Conservation (phyloP, 2,329 filamentous ascomycete species). For the Macroventuria anomochaeta region DNA sequence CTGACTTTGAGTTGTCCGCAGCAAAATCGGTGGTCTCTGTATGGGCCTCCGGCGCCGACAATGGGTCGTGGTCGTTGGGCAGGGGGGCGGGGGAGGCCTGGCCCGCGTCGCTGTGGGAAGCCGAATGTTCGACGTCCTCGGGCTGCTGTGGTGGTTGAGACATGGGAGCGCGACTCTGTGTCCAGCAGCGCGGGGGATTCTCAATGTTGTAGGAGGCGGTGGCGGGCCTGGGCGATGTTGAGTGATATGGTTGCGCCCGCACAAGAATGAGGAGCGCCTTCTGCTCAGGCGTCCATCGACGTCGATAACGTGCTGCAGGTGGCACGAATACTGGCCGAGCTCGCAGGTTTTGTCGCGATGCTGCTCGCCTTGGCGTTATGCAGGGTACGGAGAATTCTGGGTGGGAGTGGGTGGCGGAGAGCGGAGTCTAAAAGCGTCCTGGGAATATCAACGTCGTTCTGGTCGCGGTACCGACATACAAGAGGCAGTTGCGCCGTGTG, state of each 20-base stretch:
- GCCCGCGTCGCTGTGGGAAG: slow-evolving; percentile 13
- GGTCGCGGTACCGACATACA: slow-evolving; percentile 2
- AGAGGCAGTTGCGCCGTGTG: slow-evolving; percentile 6
- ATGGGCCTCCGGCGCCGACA: slow-evolving; percentile 11
- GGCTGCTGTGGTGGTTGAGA: slow-evolving; percentile 33
- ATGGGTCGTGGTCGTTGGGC: slow-evolving; percentile 19
- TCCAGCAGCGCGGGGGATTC: slow-evolving; percentile 9
- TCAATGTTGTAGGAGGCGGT: background rate
- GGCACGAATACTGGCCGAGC: slow-evolving; percentile 4
- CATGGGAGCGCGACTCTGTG: slow-evolving; percentile 29
- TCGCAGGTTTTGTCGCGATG: slow-evolving; percentile 16
- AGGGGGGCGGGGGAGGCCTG: slow-evolving; percentile 22
- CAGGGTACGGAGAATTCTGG: slow-evolving; percentile 27
- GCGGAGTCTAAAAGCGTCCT: slow-evolving; percentile 8
- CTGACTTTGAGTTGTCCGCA: background rate
- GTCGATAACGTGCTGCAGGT: slow-evolving; percentile 7
- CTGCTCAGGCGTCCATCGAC: slow-evolving; percentile 33
- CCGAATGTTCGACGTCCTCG: slow-evolving; percentile 18
- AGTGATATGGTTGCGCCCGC: slow-evolving; percentile 2
- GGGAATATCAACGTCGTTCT: slow-evolving; percentile 4
- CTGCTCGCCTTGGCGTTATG: slow-evolving; percentile 27
- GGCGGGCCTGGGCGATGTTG: slow-evolving; percentile 7
- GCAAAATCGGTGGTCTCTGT: slow-evolving; percentile 12
- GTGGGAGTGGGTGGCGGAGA: slow-evolving; percentile 20
- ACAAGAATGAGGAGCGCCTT: slow-evolving; percentile 7